Conservation (phyloP, 495 filamentous ascomycete genomes). For the Penicillium malachiteum region DNA sequence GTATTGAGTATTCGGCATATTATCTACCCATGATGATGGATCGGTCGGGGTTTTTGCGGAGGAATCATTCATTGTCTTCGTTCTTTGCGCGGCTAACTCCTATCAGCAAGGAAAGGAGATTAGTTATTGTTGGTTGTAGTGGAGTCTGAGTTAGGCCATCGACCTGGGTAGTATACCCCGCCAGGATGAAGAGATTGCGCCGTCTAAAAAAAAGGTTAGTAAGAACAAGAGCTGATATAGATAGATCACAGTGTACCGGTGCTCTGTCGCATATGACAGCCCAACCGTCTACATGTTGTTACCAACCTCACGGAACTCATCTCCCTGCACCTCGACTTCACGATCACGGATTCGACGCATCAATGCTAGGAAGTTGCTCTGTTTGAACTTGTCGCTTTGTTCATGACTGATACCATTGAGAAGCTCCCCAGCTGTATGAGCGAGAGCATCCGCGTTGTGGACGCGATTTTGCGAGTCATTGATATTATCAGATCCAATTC, state of each 20-base stretch:
- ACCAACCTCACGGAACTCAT: slow-evolving; percentile 58
- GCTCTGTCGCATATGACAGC: slow-evolving; percentile 39
- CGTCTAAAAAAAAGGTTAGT: slow-evolving; percentile 39
- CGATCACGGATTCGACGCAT: slow-evolving; percentile 66
- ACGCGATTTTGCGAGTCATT: slow-evolving; percentile 21
- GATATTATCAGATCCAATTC: slow-evolving; percentile 55
- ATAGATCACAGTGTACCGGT: slow-evolving; percentile 38
- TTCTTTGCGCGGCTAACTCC: too few species aligned
- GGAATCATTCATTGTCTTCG: too few species aligned
- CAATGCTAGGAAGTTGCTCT: slow-evolving; percentile 73
- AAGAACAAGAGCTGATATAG: slow-evolving; percentile 31
- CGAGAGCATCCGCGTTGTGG: slow-evolving; percentile 64
- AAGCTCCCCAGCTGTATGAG: slow-evolving; percentile 67
- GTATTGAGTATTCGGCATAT: slow-evolving; percentile 4
- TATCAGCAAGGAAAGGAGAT: slow-evolving; percentile 12
- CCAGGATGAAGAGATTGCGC: slow-evolving; percentile 53
- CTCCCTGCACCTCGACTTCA: slow-evolving; percentile 53
- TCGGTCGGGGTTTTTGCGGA: slow-evolving; percentile 18
- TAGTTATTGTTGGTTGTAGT: slow-evolving; percentile 17
- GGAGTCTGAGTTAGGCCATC: slow-evolving; percentile 14
- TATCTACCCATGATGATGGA: slow-evolving; percentile 9
- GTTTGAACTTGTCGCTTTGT: slow-evolving; percentile 68
- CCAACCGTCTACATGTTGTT: slow-evolving; percentile 41
- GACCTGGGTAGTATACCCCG: slow-evolving; percentile 46
- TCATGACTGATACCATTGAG: slow-evolving; percentile 69